phyloP scores from a whole-genome alignment of 768 basidiomycete genomes.

The Trametes sanguinea region DNA sequence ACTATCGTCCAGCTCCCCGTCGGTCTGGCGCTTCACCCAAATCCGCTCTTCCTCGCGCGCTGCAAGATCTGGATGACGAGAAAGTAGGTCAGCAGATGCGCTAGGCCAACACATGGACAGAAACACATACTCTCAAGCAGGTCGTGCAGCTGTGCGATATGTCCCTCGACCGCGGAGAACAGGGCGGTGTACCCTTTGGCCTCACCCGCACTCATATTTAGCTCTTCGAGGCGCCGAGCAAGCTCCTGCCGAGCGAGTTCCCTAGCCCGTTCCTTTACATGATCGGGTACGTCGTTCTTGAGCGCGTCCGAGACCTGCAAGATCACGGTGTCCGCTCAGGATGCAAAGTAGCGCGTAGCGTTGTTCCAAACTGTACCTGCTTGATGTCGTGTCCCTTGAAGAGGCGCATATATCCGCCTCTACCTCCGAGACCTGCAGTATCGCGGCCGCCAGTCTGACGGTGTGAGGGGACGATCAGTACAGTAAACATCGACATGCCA shows the following conservation, averaged over 20 bases:
- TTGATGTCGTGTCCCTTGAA: slow-evolving; percentile 66
- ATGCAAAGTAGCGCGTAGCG: not conserved
- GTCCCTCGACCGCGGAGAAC: slow-evolving; percentile 55
- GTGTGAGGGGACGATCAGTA: not conserved
- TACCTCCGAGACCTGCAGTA: slow-evolving; percentile 66
- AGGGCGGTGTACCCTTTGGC: slow-evolving; percentile 58
- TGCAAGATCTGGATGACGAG: slow-evolving; percentile 49
- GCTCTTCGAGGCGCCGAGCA: slow-evolving; percentile 58
- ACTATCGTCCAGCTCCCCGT: slow-evolving; percentile 69
- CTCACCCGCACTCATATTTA: slow-evolving; percentile 58
- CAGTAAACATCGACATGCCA: not conserved
- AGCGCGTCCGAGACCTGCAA: slow-evolving; percentile 50
- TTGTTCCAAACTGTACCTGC: slow-evolving; percentile 41
- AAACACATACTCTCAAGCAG: slow-evolving; percentile 57
- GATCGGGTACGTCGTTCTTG: slow-evolving; percentile 60
- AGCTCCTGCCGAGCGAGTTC: slow-evolving; percentile 69
- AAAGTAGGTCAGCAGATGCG: not conserved
- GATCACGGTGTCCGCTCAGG: not conserved
- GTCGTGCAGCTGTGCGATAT: slow-evolving; percentile 60
- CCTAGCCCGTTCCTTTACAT: slow-evolving; percentile 61
- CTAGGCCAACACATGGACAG: not conserved
- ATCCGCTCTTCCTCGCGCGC: slow-evolving; percentile 71
- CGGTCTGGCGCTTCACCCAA: slow-evolving; percentile 71
- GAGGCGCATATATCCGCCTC: slow-evolving; percentile 67
- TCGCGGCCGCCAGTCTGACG: slow-evolving; percentile 62